A percentile compares a stretch with the other conserved stretches of the same genome.
Conservation (phyloP, 805 yeast genomes). For the Cyberlindnera meyerae region DNA sequence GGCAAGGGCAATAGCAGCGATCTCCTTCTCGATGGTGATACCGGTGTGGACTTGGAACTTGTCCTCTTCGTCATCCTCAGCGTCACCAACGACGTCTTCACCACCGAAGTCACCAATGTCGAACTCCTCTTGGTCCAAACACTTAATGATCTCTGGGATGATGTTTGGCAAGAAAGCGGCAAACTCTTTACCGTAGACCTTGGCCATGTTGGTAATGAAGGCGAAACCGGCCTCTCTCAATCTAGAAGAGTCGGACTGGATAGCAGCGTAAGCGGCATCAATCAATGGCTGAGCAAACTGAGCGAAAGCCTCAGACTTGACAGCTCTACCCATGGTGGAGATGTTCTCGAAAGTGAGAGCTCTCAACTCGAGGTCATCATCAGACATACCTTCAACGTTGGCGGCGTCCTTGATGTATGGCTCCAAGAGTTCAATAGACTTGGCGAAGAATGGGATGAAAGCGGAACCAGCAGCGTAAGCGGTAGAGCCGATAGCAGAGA, state of each 20-base stretch:
- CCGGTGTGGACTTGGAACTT: slow-evolving; percentile 88
- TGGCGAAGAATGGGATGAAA: slow-evolving; percentile 79
- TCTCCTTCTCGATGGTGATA: slow-evolving; percentile 91
- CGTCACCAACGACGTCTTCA: slow-evolving; percentile 35
- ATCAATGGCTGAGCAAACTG: slow-evolving; percentile 84
- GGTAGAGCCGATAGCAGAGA: slow-evolving; percentile 94
- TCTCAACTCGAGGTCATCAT: slow-evolving; percentile 85
- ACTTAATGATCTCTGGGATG: slow-evolving; percentile 77
- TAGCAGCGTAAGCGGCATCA: slow-evolving; percentile 77
- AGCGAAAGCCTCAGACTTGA: slow-evolving; percentile 84
- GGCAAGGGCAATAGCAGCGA: slow-evolving; percentile 84
- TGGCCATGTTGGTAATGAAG: slow-evolving; percentile 88
- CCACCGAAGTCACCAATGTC: slow-evolving; percentile 51
- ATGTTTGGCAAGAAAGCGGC: slow-evolving; percentile 78
- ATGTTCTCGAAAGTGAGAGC: slow-evolving; percentile 91
- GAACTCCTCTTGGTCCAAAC: slow-evolving; percentile 84
- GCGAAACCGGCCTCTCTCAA: slow-evolving; percentile 94
- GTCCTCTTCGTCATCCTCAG: slow-evolving; percentile 58
- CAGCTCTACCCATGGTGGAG: slow-evolving; percentile 94
- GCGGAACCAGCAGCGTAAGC: slow-evolving; percentile 92
- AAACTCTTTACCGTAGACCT: slow-evolving; percentile 88
- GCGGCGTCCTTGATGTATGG: slow-evolving; percentile 72
- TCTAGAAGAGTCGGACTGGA: slow-evolving; percentile 73
- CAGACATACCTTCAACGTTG: slow-evolving; percentile 70
- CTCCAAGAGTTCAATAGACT: slow-evolving; percentile 75